Base-by-base conservation (phyloP, 495 filamentous ascomycete species). In the Daldinia loculata region DNA sequence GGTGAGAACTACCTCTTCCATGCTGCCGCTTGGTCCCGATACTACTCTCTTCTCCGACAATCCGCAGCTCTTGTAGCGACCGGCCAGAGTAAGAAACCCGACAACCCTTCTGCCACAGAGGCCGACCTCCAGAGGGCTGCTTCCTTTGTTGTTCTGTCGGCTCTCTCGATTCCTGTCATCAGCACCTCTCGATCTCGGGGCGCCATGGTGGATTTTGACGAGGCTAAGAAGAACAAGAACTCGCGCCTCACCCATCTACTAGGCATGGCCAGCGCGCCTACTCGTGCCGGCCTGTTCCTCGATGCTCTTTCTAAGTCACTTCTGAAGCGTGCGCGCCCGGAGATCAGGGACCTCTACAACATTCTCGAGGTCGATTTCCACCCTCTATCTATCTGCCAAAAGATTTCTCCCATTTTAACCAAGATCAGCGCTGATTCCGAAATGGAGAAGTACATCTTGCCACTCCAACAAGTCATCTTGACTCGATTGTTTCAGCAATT, bases 1-100 rank as follows among this genome's bases (percentile, higher is more conserved):
- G 96, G 94, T 80, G 96, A 97, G 84, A 99, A 99, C 83, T 98
- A 98, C 77, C 89, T 99, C 29, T 99, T 99, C 90, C 95, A 99
- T 77, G 95, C 95, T 70, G 95, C 95, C 48, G 94, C 95, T 55
- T 98, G 92, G 92, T 94, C 93, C 69, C 88, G 96, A 59, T 98
- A 97, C 85, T 98, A 95, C 86, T 97, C 93, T 82, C 89, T 99
- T 26, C 89, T 98, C 53, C 93, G 95, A 74, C 91, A 94, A 72
- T 97, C 94, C 66, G 90, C 93, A n/a, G 89, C 89, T 58, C 84
- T 93, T 52, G 88, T 98, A 43, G 93, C 94, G 30, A 85, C 92
- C 48, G 93, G 93, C 64, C 92, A 94, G 78, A 87, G 91, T 81
- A 94, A 95, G 87, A 98, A 98, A 84, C 77, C 83, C 38, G 95